Percentiles rank a stretch among this genome's conserved stretches.
These are phyloP conservation scores for Stemphylium beticola DNA, from an alignment of 2,329 filamentous ascomycete species.

Conservation along the genomic window DNA sequence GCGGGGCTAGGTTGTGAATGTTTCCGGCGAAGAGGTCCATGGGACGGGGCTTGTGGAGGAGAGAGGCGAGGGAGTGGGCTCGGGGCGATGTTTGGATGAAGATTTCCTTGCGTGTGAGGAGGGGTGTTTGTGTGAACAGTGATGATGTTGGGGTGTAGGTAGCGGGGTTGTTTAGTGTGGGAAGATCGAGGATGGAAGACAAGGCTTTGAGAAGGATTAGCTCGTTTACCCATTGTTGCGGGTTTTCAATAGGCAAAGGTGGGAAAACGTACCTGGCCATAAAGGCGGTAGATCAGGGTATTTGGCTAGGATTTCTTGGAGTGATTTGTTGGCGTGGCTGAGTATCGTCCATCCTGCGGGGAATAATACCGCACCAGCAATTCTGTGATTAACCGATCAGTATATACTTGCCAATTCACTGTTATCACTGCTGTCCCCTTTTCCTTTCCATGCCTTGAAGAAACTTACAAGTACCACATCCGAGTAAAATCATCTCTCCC, in stretches of 20 bases:
- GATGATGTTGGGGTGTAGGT: conserved; percentile 28
- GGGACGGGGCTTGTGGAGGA: conserved; percentile 55
- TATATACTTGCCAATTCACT: too few species aligned
- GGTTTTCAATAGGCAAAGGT: too few species aligned
- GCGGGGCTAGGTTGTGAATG: conserved; percentile 32
- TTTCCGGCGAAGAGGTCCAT: conserved; percentile 42
- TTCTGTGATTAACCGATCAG: conserved; percentile 38
- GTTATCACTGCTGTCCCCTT: not conserved
- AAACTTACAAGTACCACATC: conserved; percentile 55
- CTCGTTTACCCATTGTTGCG: too few species aligned
- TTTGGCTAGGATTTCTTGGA: conserved; percentile 53
- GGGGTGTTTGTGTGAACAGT: conserved; percentile 13
- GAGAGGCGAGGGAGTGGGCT: conserved; percentile 47
- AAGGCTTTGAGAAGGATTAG: too few species aligned
- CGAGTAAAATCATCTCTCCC: conserved; percentile 53
- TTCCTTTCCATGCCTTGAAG: too few species aligned
- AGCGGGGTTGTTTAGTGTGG: not conserved
- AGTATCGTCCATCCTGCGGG: conserved; percentile 60
- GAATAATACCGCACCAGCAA: conserved; percentile 59
- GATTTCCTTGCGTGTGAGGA: conserved; percentile 50
- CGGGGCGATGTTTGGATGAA: conserved; percentile 57
- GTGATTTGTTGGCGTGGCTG: conserved; percentile 57
- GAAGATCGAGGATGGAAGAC: conserved; percentile 17
- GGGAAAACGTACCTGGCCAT: conserved; percentile 53
- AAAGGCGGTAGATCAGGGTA: conserved; percentile 53